Evolutionary conservation across 441 rosid species (phyloP).

Genomic region (Isatis lusitanica): DNA sequence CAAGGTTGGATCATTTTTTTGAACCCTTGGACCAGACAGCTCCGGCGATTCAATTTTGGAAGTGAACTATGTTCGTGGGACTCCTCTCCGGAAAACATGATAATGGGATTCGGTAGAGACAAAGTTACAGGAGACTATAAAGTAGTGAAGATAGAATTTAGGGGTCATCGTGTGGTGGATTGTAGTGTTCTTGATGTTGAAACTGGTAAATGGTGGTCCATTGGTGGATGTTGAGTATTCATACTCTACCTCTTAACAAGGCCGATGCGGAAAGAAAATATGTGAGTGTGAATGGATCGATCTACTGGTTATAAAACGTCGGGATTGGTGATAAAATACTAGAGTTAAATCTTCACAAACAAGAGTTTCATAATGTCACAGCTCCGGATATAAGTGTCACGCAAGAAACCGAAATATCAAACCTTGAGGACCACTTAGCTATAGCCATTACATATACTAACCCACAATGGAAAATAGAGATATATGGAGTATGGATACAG

Average conservation of each 20-base stretch:
- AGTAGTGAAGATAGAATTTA: conserved; percentile 7
- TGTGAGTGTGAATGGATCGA: conserved; percentile 5
- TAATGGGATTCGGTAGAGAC: conserved; percentile 15
- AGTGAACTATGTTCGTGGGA: background rate
- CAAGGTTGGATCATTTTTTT: background rate
- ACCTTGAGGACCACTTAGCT: background rate
- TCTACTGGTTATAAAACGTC: conserved; percentile 10
- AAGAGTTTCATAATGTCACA: background rate
- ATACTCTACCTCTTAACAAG: background rate
- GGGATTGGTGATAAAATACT: conserved; percentile 9
- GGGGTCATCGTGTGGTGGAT: background rate
- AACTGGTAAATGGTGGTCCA: too few relatives aligned
- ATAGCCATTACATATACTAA: conserved; percentile 1
- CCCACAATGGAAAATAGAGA: conserved; percentile 19
- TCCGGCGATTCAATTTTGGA: background rate
- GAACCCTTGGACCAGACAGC: conserved; percentile 15
- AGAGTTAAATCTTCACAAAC: conserved; percentile 11
- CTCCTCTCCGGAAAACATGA: background rate
- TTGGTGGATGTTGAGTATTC: too few relatives aligned
- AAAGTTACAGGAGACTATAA: conserved; percentile 10
- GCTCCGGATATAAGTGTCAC: background rate
- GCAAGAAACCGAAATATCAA: conserved; percentile 13
- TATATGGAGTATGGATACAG: background rate
- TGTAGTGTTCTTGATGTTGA: conserved; percentile 21
- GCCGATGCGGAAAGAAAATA: background rate